Conservation (phyloP, 345 rosid genomes). For the Geranium brycei region DNA sequence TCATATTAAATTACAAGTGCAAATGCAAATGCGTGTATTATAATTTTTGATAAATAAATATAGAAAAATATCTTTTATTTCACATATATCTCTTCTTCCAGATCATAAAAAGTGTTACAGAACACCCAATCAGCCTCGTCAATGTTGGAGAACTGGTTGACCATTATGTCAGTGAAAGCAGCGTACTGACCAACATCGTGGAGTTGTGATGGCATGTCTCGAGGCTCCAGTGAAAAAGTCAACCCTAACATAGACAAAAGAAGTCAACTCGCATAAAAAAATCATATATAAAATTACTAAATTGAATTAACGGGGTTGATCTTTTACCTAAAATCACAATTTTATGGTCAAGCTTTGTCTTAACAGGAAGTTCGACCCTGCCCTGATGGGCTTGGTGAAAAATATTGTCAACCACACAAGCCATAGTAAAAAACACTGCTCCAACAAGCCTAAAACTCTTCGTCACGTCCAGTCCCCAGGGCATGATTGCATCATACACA, state of each 20-base stretch:
- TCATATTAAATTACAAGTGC: no score
- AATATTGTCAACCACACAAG: constrained; percentile 10
- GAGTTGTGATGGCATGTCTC: background rate
- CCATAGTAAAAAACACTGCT: constrained; percentile 26
- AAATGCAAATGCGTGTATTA: no score
- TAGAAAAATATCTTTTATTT: no score
- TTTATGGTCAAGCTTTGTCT: background rate
- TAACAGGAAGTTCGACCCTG: background rate
- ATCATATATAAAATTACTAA: no score
- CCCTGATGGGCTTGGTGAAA: background rate
- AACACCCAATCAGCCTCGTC: constrained; percentile 20
- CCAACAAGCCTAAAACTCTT: constrained; percentile 19
- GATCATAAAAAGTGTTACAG: constrained; percentile 10
- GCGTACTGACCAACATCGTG: background rate
- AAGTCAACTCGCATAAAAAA: no score
- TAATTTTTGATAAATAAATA: no score
- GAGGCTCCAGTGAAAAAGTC: background rate
- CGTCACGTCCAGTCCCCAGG: constrained; percentile 44
- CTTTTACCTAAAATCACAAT: background rate
- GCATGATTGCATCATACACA: constrained; percentile 33
- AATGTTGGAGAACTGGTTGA: constrained; percentile 6
- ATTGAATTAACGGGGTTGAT: no score
- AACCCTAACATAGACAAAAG: background rate
- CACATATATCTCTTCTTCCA: constrained; percentile 10
- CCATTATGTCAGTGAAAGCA: background rate